These are phyloP conservation scores for Cucurbitaria berberidis DNA, from an alignment of 2,329 filamentous ascomycete genomes.

Conservation along the genomic window DNA sequence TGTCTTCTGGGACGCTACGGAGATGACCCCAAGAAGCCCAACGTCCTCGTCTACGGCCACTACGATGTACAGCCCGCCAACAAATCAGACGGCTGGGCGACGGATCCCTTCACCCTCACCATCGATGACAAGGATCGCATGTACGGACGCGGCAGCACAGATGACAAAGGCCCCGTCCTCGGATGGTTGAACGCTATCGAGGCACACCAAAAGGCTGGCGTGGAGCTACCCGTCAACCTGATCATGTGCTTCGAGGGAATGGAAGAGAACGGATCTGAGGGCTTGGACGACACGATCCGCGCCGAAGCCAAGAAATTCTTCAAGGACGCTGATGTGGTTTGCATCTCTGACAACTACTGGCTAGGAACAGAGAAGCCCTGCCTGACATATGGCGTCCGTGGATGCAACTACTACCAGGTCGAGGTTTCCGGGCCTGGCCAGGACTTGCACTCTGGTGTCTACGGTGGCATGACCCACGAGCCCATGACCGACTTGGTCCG, in stretches of 20 bases:
- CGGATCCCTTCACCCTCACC: slow-evolving; percentile 87
- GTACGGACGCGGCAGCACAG: slow-evolving; percentile 93
- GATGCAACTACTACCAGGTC: slow-evolving; percentile 96
- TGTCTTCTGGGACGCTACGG: slow-evolving; percentile 93
- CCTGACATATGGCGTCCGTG: slow-evolving; percentile 93
- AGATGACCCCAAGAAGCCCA: slow-evolving; percentile 88
- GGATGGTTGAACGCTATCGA: slow-evolving; percentile 99
- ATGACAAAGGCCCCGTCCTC: slow-evolving; percentile 96
- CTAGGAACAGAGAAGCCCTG: slow-evolving; percentile 98
- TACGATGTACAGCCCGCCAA: slow-evolving; percentile 98
- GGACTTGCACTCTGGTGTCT: slow-evolving; percentile 95
- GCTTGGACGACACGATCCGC: slow-evolving; percentile 91
- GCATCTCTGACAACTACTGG: slow-evolving; percentile 99
- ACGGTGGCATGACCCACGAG: slow-evolving; percentile 94
- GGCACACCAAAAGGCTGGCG: slow-evolving; percentile 90
- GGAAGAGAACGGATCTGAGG: slow-evolving; percentile 98
- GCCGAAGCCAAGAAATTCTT: slow-evolving; percentile 93
- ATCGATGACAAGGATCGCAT: slow-evolving; percentile 92
- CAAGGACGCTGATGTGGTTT: slow-evolving; percentile 92
- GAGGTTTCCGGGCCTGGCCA: slow-evolving; percentile 89
- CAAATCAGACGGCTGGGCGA: slow-evolving; percentile 93
- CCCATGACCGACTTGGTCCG: slow-evolving; percentile 96
- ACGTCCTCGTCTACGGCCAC: slow-evolving; percentile 95
- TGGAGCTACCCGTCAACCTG: slow-evolving; percentile 96
- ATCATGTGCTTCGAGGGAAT: slow-evolving; percentile 99